Evolutionary conservation across 768 basidiomycete genomes (phyloP).

Genomic region (Stropharia rugosoannulata): DNA sequence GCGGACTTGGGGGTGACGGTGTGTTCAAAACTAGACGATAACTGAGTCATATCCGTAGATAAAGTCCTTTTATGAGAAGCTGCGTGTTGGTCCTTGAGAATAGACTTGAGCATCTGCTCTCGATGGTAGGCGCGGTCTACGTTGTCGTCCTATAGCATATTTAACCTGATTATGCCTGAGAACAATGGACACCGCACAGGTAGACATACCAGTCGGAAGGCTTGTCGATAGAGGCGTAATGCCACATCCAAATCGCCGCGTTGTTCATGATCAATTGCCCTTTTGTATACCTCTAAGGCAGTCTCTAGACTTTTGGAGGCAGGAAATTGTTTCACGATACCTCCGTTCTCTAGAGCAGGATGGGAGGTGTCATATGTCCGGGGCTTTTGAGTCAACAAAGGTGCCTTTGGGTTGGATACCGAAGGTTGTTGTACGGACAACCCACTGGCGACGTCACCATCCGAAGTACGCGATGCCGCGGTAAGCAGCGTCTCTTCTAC

Average conservation of each 20-base stretch:
- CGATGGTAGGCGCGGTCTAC: constrained; percentile 72
- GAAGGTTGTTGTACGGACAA: too few species aligned
- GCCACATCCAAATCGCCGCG: constrained; percentile 75
- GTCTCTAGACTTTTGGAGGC: constrained; percentile 34
- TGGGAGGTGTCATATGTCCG: constrained; percentile 13
- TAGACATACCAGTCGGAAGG: constrained; percentile 60
- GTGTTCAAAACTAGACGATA: constrained; percentile 25
- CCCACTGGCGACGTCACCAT: too few species aligned
- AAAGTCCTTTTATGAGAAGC: constrained; percentile 8
- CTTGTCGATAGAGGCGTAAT: constrained; percentile 71
- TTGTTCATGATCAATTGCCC: constrained; percentile 75
- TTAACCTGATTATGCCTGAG: constrained; percentile 3
- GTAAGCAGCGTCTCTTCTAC: neutral
- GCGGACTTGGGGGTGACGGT: constrained; percentile 24
- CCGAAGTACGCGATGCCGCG: too few species aligned
- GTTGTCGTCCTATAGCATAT: constrained; percentile 47
- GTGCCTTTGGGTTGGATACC: neutral
- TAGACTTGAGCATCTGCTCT: constrained; percentile 47
- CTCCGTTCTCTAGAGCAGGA: constrained; percentile 25
- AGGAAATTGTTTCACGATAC: constrained; percentile 15
- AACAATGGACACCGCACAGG: neutral
- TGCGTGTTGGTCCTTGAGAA: constrained; percentile 26
- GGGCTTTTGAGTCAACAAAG: neutral
- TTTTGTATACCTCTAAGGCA: constrained; percentile 67
- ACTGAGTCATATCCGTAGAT: constrained; percentile 20